Base-by-base conservation (phyloP, 805 yeast species). In the Ogataea parapolymorpha region DNA sequence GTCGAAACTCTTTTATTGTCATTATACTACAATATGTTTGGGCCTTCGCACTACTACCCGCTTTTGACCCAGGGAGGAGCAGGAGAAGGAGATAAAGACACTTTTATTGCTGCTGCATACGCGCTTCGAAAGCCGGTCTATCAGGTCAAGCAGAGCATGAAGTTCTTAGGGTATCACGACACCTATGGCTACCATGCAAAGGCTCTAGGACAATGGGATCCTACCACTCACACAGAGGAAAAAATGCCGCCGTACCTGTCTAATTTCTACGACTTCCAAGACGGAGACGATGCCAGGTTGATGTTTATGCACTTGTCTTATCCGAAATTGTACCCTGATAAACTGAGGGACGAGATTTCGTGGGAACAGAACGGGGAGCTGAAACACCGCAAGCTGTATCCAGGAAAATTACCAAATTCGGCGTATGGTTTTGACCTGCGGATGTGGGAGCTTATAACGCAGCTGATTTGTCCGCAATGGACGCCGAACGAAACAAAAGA, bases 1-100 rank as follows among this genome's bases (percentile, higher is more conserved):
- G 58, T 75, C 32, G 68, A 69, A 31, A 78, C 85, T 0, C 56
- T 82, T 39, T 56, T 81, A 15, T 59, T 83, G 29, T 67, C 83
- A 2, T 58, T 80, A 14, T 82, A 82, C 58, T 82, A 83, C 56
- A 83, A 83, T 53, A 62, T 79, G 2, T 66, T 66, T 58, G 89
- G 90, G 0, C 85, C 85, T 1, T 59, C 69, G 9, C 77, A 71
- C 61, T 84, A 79, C 58, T 83, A 82, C 52, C 81, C 80, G 6
- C 59, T 84, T 44, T 61, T 83, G 44, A 75, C 86, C 0, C 90
- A 82, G 57, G 86, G 86, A 12, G 70, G 79, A 13, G 80, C 86
- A 3, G 90, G 90, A 26, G 85, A 82, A 65, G 90, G 90, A 40
- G 90, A 84, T 54, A 83, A 83, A 58, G 90, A 84, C 56, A 82